phyloP scores from a whole-genome alignment of 1,139 yeast species.

The Fermentozyma sake region DNA sequence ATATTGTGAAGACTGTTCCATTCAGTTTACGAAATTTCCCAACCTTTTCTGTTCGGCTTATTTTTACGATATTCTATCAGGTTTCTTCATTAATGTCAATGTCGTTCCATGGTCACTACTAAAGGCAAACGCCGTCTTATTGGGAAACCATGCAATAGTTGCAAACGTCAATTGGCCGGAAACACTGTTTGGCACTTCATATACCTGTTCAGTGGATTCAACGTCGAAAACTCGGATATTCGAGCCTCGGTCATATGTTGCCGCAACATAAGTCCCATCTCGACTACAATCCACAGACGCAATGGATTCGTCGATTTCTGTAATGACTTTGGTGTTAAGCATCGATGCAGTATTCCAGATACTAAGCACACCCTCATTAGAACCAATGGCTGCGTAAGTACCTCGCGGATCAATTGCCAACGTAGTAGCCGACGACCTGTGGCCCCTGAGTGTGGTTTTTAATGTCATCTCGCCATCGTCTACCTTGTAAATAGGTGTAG shows the following conservation, averaged over 20 bases:
- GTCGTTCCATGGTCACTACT: conserved; percentile 32
- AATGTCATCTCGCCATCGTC: conserved; percentile 3
- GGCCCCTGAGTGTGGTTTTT: conserved; percentile 37
- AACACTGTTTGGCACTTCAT: conserved; percentile 33
- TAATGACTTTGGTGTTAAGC: conserved; percentile 40
- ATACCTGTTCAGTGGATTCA: conserved; percentile 24
- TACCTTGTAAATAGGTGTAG: conserved; percentile 23
- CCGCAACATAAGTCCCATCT: conserved; percentile 44
- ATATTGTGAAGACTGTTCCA: too few species aligned
- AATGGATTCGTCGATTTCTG: conserved; percentile 48
- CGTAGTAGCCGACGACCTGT: conserved; percentile 50
- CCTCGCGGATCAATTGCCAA: conserved; percentile 59
- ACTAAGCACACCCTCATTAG: conserved; percentile 69
- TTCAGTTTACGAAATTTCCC: too few species aligned
- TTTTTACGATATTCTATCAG: conserved; percentile 1
- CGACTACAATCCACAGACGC: conserved; percentile 38
- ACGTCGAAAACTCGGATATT: conserved; percentile 37
- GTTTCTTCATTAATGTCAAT: conserved; percentile 9
- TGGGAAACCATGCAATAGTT: conserved; percentile 40
- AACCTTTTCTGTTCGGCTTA: too few species aligned
- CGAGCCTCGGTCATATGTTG: conserved; percentile 40
- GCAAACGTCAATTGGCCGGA: conserved; percentile 34
- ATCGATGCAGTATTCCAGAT: conserved; percentile 52
- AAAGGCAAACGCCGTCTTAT: conserved; percentile 29
- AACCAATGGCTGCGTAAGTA: conserved; percentile 50